phyloP scores from a whole-genome alignment of 2,329 filamentous ascomycete species.

The Xylariomycetidae sp. region DNA sequence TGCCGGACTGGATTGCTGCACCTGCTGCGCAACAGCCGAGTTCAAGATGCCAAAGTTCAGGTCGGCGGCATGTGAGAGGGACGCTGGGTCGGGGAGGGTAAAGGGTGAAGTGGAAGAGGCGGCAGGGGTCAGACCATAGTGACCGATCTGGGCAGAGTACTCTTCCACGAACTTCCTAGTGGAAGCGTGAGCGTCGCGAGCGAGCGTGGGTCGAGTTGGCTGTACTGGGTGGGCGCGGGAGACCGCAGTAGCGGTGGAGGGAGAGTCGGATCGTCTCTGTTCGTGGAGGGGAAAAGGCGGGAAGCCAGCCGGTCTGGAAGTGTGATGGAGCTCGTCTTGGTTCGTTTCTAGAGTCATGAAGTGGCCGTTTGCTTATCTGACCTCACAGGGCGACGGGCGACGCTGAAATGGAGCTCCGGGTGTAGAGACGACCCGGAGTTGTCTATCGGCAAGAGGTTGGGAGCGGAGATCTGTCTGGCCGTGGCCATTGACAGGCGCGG shows the following conservation, averaged over 20 bases:
- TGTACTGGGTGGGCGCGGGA: slow-evolving; percentile 15
- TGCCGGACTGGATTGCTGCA: slow-evolving; percentile 9
- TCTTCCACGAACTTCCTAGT: slow-evolving; percentile 17
- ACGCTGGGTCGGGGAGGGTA: too few species aligned
- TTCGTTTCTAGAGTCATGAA: slow-evolving; percentile 27
- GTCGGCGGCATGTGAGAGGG: too few species aligned
- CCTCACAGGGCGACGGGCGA: too few species aligned
- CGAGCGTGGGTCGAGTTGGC: slow-evolving; percentile 15
- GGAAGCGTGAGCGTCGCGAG: slow-evolving; percentile 17
- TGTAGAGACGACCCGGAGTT: too few species aligned
- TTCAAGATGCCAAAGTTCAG: too few species aligned
- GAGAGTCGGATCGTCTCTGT: slow-evolving; percentile 15
- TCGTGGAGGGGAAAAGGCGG: slow-evolving; percentile 16
- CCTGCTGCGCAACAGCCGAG: slow-evolving; percentile 10
- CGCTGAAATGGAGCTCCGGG: too few species aligned
- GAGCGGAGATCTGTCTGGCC: slow-evolving; percentile 17
- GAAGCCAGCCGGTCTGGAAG: slow-evolving; percentile 16
- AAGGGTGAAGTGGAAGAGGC: slow-evolving; percentile 11
- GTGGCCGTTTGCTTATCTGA: slow-evolving; percentile 13
- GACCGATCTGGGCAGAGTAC: slow-evolving; percentile 20
- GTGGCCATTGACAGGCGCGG: slow-evolving; percentile 21
- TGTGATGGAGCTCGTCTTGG: slow-evolving; percentile 17
- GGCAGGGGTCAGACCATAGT: slow-evolving; percentile 25
- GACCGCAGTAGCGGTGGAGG: slow-evolving; percentile 12
- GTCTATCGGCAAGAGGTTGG: slow-evolving; percentile 17